phyloP scores from a whole-genome alignment of 192 early-diverging fungal species.

The Phlyctochytrium bullatum region DNA sequence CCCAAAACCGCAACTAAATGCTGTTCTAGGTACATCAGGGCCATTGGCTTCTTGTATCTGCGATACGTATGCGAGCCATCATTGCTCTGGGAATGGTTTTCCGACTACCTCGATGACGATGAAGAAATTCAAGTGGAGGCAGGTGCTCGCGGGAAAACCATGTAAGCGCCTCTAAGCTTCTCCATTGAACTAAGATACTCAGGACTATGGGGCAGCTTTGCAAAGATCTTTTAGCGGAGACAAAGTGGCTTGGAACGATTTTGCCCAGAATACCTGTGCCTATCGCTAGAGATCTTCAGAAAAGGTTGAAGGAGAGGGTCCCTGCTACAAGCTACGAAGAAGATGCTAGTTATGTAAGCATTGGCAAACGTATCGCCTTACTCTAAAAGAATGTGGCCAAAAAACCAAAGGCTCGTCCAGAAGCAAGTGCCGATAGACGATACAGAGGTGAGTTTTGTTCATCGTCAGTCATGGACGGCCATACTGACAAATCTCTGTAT shows the following conservation, averaged over 20 bases:
- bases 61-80: slow-evolving; percentile 77
- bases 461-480: too few species aligned
- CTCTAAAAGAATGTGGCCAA: too few species aligned
- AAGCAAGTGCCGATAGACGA: too few species aligned
- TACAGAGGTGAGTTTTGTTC: too few species aligned
- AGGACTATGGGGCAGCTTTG: slow-evolving; percentile 75
- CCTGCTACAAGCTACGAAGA: too few species aligned
- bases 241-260: slow-evolving; percentile 77
- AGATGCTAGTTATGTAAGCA: too few species aligned
- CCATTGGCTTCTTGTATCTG: slow-evolving; percentile 76
- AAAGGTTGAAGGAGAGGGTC: slow-evolving; percentile 56
- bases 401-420: too few species aligned
- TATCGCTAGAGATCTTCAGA: slow-evolving; percentile 70
- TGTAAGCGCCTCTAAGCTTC: not conserved
- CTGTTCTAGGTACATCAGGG: slow-evolving; percentile 65
- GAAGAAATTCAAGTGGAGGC: slow-evolving; percentile 64
- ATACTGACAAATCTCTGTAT: too few species aligned
- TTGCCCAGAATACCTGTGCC: slow-evolving; percentile 80
- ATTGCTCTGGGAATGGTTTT: slow-evolving; percentile 77
- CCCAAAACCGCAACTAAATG: not conserved
- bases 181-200: not conserved
- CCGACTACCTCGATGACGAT: slow-evolving; percentile 74
- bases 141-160: slow-evolving; percentile 46
- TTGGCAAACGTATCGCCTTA: too few species aligned
- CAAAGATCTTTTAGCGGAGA: slow-evolving; percentile 63